These are phyloP conservation scores for Penicillium desertorum DNA, from an alignment of 495 filamentous ascomycete species.

Conservation along the genomic window DNA sequence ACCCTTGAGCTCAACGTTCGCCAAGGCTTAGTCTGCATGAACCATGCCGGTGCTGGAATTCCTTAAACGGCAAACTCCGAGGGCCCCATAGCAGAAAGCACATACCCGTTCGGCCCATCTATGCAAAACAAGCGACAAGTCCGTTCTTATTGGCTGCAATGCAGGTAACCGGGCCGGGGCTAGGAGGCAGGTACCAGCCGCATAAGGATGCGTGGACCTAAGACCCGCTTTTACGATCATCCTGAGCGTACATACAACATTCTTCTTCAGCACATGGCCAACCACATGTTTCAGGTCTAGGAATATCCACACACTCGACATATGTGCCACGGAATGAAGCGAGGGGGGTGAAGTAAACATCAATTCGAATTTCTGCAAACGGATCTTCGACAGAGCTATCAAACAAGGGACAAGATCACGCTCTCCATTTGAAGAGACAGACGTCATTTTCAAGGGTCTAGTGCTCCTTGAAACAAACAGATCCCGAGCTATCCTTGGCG, in stretches of 20 bases:
- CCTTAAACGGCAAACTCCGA: slow-evolving; percentile 7
- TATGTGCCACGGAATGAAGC: slow-evolving; percentile 25
- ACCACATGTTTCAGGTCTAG: slow-evolving; percentile 30
- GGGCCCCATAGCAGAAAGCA: slow-evolving; percentile 12
- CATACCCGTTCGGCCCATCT: slow-evolving; percentile 22
- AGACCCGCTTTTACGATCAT: slow-evolving; percentile 17
- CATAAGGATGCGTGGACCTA: slow-evolving; percentile 7
- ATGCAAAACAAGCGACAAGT: slow-evolving; percentile 27
- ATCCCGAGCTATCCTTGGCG: slow-evolving; percentile 7
- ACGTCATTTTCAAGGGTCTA: slow-evolving; percentile 23
- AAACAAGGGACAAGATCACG: slow-evolving; percentile 22
- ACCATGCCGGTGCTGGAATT: slow-evolving; percentile 22
- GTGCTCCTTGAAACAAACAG: slow-evolving; percentile 3
- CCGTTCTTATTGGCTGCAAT: slow-evolving; percentile 22
- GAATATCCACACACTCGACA: slow-evolving; percentile 17
- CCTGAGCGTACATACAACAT: slow-evolving; percentile 9
- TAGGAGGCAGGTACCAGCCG: slow-evolving; percentile 27
- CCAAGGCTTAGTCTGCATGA: slow-evolving; percentile 19
- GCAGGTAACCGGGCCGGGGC: slow-evolving; percentile 22
- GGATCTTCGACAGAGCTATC: slow-evolving; percentile 20
- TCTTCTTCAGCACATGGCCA: slow-evolving; percentile 24
- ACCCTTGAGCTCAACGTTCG: slow-evolving; percentile 13
- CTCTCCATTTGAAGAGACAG: slow-evolving; percentile 2
- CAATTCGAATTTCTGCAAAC: slow-evolving; percentile 15
- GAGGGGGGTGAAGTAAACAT: slow-evolving; percentile 20